Evolutionary conservation across 805 yeast genomes (phyloP), one percentile per base, ranked within the genome.

Genomic region (Candida suzukii): DNA sequence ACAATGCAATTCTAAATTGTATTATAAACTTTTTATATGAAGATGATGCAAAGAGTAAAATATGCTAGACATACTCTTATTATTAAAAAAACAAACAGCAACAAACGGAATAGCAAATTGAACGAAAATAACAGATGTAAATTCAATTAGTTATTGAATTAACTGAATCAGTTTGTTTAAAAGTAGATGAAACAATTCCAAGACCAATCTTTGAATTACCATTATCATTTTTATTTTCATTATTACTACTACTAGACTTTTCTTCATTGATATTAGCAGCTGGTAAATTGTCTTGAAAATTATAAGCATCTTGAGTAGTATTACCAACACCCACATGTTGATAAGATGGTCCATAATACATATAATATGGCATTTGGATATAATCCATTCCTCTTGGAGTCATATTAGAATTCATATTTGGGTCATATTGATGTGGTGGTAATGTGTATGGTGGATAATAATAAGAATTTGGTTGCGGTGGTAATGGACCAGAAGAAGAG

Each of bases 311-410:
- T 24, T 24, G 26, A 11, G 7, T 24, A n/a, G n/a, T n/a, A 30
- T 5, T 19, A n/a, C 20, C 33, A 30, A 4, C 19, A 5, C 20
- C 33, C n/a, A 19, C 4, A 3, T 4, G n/a, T 18, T 17, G 35
- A 31, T 31, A 54, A 16, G 60, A 54, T 37, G 54, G 49, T 16
- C 54, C 45, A 38, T 53, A 57, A 36, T 57, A 57, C 60, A 52
- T 56, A 41, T 56, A 58, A 35, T 52, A 54, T 31, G 61, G 61
- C 12, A 58, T 54, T n/a, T 56, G 58, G 21, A 50, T 48, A 7
- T 45, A 20, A n/a, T 25, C 27, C 16, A 13, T 31, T n/a, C 14
- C 41, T 46, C 9, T 36, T 37, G 58, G 57, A 26, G 48, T 49
- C 11, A 52, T 43, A 19, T 48, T 18, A 27, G 30, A 24, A n/a